Base-by-base conservation (phyloP, 495 filamentous ascomycete species). In the Astrothelium subdiscretum region DNA sequence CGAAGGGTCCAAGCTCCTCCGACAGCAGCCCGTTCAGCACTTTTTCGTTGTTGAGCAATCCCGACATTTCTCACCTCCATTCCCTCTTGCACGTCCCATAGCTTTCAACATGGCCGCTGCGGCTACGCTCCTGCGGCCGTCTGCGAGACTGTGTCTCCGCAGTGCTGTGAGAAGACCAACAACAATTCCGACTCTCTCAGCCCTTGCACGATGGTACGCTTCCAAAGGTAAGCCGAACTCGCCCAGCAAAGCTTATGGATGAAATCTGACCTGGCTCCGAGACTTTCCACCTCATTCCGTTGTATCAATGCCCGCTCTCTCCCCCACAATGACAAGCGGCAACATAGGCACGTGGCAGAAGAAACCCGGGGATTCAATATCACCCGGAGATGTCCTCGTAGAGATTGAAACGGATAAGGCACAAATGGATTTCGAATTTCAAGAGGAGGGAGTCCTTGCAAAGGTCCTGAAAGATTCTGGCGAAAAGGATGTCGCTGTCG, bases 341-440 rank as follows among this genome's bases (percentile, higher is more conserved):
- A 96, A 96, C 77, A 96, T 99, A 76, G 95, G 95, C 65, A 81
- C 87, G 59, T 99, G 95, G 95, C 88, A 97, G 78, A 97, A 97
- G 84, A 91, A 96, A 79, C 80, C 85, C 69, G 95, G 95, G 72
- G 95, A 99, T 74, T 70, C 77, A 59, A 85, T 99, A 71, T 75
- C 83, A 62, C 91, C 95, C 52, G 95, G 95, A 71, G 95, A 99
- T 76, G 92, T 97, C n/a, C 77, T 99, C 63, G 95, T 97, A 31
- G 95, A 99, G 80, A 97, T 99, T 72, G 95, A 99, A 80, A 99
- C 95, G 71, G 95, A 99, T 76, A 99, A 99, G 81, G 95, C 95
- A 44, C 95, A 99, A 77, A 99, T 99, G 95, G 95, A 99, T 80
- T 99, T 99, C 70, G 95, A 99, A 76, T 99, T 95, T 76, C 95